Percentiles rank a stretch among this genome's conserved stretches.
These are phyloP conservation scores for Shiraia bambusicola DNA, from an alignment of 2,329 filamentous ascomycete species.

Conservation along the genomic window DNA sequence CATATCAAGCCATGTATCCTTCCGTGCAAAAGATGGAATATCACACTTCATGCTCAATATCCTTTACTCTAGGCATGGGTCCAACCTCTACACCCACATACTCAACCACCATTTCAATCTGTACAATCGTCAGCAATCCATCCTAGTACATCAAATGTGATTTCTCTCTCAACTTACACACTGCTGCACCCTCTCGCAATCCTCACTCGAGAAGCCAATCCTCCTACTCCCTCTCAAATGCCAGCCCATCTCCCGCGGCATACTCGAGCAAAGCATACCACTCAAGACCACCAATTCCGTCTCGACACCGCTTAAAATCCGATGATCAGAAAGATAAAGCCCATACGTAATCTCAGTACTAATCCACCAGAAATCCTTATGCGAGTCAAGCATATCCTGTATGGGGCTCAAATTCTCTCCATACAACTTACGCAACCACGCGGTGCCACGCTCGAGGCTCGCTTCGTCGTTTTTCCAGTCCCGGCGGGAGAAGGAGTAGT, in stretches of 20 bases:
- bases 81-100: conserved; percentile 29
- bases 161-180: conserved; percentile 38
- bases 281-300: conserved; percentile 58
- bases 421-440: conserved; percentile 61
- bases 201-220: conserved; percentile 50
- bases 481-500: conserved; percentile 57
- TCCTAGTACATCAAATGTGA: neutral
- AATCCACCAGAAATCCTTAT: conserved; percentile 55
- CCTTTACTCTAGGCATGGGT: conserved; percentile 34
- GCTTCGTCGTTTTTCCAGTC: conserved; percentile 60
- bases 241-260: conserved; percentile 56
- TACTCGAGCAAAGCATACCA: conserved; percentile 61
- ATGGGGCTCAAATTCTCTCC: conserved; percentile 50
- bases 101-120: conserved; percentile 36
- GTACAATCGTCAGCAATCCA: conserved; percentile 7
- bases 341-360: conserved; percentile 60
- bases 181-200: conserved; percentile 48
- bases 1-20: no score
- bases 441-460: conserved; percentile 55
- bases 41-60: conserved; percentile 38
- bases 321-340: conserved; percentile 59
- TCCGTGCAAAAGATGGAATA: no score
- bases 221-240: conserved; percentile 55
- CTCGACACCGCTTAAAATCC: conserved; percentile 56
- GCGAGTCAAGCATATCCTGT: conserved; percentile 45